Conservation (phyloP, 139 green algal species). For the Micromonas commoda region DNA sequence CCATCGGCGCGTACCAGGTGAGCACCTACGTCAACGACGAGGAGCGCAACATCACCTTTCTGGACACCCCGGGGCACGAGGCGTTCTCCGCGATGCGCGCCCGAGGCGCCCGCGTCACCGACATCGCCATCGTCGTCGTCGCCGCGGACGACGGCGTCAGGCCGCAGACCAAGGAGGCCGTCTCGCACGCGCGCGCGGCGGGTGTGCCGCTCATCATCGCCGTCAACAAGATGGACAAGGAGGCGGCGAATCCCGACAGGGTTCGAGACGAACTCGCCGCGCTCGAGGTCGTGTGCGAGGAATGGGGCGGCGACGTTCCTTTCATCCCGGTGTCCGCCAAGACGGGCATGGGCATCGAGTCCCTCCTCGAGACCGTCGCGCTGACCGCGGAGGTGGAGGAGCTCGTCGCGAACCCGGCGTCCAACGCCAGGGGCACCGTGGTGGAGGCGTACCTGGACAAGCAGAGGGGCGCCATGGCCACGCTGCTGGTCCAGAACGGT, state of each 20-base stretch:
- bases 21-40: slow-evolving; percentile 55
- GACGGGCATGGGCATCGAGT: slow-evolving; percentile 69
- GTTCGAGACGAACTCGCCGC: slow-evolving; percentile 74
- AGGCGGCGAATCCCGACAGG: slow-evolving; percentile 73
- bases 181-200: slow-evolving; percentile 82
- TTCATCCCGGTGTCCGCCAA: slow-evolving; percentile 86
- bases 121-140: slow-evolving; percentile 95
- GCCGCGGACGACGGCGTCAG: slow-evolving; percentile 93
- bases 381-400: slow-evolving; percentile 73
- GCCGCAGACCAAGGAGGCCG: slow-evolving; percentile 91
- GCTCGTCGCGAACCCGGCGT: slow-evolving; percentile 67
- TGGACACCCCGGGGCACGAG: slow-evolving; percentile 80
- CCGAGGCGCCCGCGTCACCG: slow-evolving; percentile 79
- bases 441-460: slow-evolving; percentile 89
- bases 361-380: slow-evolving; percentile 72
- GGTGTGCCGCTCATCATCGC: slow-evolving; percentile 78
- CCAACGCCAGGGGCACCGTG: slow-evolving; percentile 72
- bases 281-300: slow-evolving; percentile 82
- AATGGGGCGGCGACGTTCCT: slow-evolving; percentile 87
- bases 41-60: slow-evolving; percentile 70
- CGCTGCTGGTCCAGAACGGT: slow-evolving; percentile 79
- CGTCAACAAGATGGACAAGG: slow-evolving; percentile 79
- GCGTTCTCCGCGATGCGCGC: slow-evolving; percentile 97
- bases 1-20: slow-evolving; percentile 93
- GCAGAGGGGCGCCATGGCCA: slow-evolving; percentile 69